Evolutionary conservation across 176 grass and related monocot genomes (phyloP).

Genomic region (Oryza glumipatula): DNA sequence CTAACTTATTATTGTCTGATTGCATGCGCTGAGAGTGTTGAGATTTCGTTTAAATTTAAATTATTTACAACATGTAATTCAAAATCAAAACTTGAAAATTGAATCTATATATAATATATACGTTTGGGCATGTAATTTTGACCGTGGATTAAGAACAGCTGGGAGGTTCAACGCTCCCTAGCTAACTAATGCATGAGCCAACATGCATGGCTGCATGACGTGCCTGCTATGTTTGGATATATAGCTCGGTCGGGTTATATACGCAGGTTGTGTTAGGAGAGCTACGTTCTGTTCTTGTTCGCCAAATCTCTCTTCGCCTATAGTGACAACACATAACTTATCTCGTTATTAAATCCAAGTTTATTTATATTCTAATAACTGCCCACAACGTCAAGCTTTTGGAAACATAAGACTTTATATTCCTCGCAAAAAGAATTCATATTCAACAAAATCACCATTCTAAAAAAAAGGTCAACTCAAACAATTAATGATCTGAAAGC

Average conservation of each 20-base stretch:
- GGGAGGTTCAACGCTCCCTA: conserved; percentile 42
- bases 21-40: not conserved
- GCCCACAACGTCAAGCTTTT: not conserved
- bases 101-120: not conserved
- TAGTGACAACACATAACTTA: not conserved
- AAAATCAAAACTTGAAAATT: not conserved
- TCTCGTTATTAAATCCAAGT: not conserved
- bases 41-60: not conserved
- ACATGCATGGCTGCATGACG: conserved; percentile 11
- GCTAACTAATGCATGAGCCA: not conserved
- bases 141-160: not conserved
- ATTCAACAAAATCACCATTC: not conserved
- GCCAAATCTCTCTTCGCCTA: not conserved
- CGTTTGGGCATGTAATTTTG: not conserved
- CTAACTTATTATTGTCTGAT: not conserved
- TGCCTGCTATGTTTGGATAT: not conserved
- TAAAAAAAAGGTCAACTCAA: too few relatives aligned
- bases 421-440: not conserved
- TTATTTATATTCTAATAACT: not conserved
- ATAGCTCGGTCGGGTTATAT: not conserved
- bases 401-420: not conserved
- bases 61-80: not conserved
- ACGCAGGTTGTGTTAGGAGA: not conserved
- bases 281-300: not conserved
- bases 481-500: not conserved